Conservation (phyloP, 1,139 yeast genomes). For the Scheffersomyces lignicola region DNA sequence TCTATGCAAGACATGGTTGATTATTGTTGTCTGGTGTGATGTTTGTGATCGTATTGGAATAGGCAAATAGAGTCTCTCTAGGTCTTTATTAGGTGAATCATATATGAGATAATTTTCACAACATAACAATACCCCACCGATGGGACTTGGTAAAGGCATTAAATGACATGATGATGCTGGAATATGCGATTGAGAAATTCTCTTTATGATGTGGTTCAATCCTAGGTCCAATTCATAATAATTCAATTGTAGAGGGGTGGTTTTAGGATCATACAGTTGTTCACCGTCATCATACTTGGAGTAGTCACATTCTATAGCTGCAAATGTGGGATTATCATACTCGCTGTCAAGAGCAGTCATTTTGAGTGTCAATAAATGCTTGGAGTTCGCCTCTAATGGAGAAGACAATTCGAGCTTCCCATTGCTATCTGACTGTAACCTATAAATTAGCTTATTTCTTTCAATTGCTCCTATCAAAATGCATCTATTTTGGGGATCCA, state of each 20-base stretch:
- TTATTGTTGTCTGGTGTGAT: slow-evolving; percentile 29
- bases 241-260: slow-evolving; percentile 34
- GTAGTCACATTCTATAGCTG: slow-evolving; percentile 72
- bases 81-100: slow-evolving; percentile 16
- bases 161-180: slow-evolving; percentile 28
- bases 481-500: slow-evolving; percentile 76
- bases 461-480: slow-evolving; percentile 72
- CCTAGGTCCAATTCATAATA: slow-evolving; percentile 87
- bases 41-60: slow-evolving; percentile 47
- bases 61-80: slow-evolving; percentile 23
- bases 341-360: slow-evolving; percentile 70
- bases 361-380: slow-evolving; percentile 53
- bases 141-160: slow-evolving; percentile 33
- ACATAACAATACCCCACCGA: slow-evolving; percentile 43
- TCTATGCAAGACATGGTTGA: slow-evolving; percentile 63
- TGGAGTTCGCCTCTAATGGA: slow-evolving; percentile 68
- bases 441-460: slow-evolving; percentile 64
- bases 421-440: slow-evolving; percentile 29
- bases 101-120: slow-evolving; percentile 31
- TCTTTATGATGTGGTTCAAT: slow-evolving; percentile 66
- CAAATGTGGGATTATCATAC: slow-evolving; percentile 81
- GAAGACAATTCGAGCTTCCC: slow-evolving; percentile 56
- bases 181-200: slow-evolving; percentile 30
- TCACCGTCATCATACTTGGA: slow-evolving; percentile 12
- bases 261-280: slow-evolving; percentile 19